These are phyloP conservation scores for Eucalyptus regnans DNA, from an alignment of 345 rosid species.

Conservation along the genomic window DNA sequence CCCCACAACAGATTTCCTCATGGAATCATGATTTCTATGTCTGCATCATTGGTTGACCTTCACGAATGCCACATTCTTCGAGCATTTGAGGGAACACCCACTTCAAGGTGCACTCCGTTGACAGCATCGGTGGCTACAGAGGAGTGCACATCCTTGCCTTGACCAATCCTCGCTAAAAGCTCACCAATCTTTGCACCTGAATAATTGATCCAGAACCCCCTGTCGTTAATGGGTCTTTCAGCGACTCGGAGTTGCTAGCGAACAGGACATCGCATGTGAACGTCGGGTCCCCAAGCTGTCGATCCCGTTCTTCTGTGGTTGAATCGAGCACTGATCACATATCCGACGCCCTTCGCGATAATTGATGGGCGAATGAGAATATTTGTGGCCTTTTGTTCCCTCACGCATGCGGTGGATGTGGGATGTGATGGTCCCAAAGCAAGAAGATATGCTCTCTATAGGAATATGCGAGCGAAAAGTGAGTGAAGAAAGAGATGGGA, in stretches of 20 bases:
- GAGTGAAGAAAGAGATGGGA: neutral
- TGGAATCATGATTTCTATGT: neutral
- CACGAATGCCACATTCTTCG: neutral
- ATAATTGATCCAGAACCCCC: neutral
- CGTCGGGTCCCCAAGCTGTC: neutral
- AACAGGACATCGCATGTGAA: neutral
- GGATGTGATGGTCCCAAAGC: neutral
- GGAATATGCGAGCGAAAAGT: neutral
- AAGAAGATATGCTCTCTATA: neutral
- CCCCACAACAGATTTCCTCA: neutral
- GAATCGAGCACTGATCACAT: neutral
- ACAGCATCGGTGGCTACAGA: neutral
- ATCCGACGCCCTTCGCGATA: neutral
- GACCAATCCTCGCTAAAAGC: neutral
- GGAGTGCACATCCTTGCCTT: neutral
- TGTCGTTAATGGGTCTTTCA: neutral
- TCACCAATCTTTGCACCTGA: neutral
- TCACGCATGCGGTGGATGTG: neutral
- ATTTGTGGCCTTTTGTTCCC: neutral
- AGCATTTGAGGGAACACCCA: neutral
- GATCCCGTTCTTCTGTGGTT: neutral
- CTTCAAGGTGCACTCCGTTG: neutral
- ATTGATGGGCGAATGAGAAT: neutral
- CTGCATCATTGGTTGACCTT: neutral
- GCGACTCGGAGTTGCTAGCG: neutral